Base-by-base conservation (phyloP, 768 basidiomycete species). In the Arthromyces matolae region DNA sequence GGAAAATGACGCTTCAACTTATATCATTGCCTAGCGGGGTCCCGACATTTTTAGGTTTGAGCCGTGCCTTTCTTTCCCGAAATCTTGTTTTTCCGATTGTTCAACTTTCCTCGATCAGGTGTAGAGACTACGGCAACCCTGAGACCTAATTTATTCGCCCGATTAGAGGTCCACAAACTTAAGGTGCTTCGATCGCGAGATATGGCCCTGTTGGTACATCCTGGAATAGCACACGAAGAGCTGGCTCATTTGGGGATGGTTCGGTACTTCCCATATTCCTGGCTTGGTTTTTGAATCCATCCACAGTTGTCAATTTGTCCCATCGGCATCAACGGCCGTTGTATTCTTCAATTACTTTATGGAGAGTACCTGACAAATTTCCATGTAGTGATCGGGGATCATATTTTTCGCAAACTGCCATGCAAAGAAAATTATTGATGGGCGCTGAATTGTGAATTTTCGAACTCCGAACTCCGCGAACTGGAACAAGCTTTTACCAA, bases 301-400 rank as follows among this genome's bases (percentile, higher is more conserved):
- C 52, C 35, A 31, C 37, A 35, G 34, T 51, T 33, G 42, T 39
- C 37, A 32, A 44, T 42, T 50, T 41, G 50, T 46, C 54, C 52
- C 10, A 54, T 48, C 60, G 60, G 60, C 56, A 57, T 23, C 18
- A n/a, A 42, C 71, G 71, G 66, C 65, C 58, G 59, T 64, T 66
- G 61, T 60, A 51, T 58, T 54, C 57, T 51, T 52, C 42, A 44
- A 46, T n/a, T n/a, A 47, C 50, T 52, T 43, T 44, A 47, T 43
- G 32, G 42, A 42, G 52, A 47, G 71, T 72, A 64, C 68, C 67
- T 72, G 64, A 56, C 50, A 51, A 35, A 37, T 63, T 69, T 71
- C 66, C 66, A 65, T 71, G n/a, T n/a, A n/a, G n/a, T 81, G 80
- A 81, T 81, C 80, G 77, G 78, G 71, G 77, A 81, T 81, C 80